These are phyloP conservation scores for Nemophila menziesii DNA, from an alignment of 257 asterid species.

Conservation along the genomic window DNA sequence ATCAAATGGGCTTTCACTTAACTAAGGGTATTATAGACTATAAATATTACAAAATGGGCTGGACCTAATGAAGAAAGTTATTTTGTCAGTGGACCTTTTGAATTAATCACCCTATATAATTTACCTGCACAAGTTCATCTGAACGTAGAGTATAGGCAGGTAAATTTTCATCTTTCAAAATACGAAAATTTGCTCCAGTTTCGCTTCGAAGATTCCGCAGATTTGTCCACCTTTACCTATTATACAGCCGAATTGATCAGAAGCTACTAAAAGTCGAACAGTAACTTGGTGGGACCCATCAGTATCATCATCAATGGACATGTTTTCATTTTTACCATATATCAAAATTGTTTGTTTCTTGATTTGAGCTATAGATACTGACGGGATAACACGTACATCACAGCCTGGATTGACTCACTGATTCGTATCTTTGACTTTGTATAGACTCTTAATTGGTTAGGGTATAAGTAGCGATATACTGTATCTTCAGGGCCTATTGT, in stretches of 20 bases:
- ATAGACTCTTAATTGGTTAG: slow-evolving; percentile 83
- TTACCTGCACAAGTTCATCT: slow-evolving; percentile 96
- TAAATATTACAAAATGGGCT: no score
- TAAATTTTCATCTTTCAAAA: slow-evolving; percentile 71
- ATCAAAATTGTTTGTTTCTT: slow-evolving; percentile 66
- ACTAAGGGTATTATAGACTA: slow-evolving; percentile 2
- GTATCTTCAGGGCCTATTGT: slow-evolving; percentile 67
- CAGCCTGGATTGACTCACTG: slow-evolving; percentile 81
- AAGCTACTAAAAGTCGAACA: slow-evolving; percentile 71
- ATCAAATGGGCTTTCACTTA: no score
- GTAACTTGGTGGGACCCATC: slow-evolving; percentile 54
- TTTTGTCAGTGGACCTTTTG: no score
- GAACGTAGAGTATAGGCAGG: slow-evolving; percentile 80
- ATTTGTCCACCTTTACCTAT: slow-evolving; percentile 96
- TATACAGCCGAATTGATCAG: slow-evolving; percentile 89
- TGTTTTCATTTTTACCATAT: slow-evolving; percentile 46
- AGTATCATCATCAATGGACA: slow-evolving; percentile 38
- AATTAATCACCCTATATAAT: no score
- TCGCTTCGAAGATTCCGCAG: slow-evolving; percentile 73
- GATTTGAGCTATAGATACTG: slow-evolving; percentile 63
- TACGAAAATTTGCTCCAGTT: slow-evolving; percentile 87
- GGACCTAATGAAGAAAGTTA: no score
- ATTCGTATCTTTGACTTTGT: slow-evolving; percentile 84
- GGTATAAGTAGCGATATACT: slow-evolving; percentile 74
- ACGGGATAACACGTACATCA: slow-evolving; percentile 81